Evolutionary conservation across 225 moss, liverwort and hornwort species (phyloP).

Genomic region (Bryum argenteum): DNA sequence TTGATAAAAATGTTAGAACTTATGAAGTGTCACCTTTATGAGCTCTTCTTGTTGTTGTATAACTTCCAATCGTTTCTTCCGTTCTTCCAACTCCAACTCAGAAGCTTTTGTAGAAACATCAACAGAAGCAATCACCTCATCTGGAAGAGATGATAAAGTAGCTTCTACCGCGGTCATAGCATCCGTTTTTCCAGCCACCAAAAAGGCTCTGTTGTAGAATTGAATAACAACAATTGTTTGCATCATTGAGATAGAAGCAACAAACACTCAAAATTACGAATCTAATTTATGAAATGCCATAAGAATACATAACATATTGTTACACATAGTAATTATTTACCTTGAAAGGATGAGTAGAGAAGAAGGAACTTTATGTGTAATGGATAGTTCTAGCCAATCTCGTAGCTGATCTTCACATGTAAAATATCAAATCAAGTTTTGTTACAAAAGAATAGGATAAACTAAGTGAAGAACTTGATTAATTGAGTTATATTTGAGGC

Average conservation of each 20-base stretch:
- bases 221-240: not conserved
- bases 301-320: not conserved
- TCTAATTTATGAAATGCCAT: not conserved
- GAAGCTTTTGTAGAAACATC: slow-evolving; percentile 38
- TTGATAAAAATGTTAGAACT: not conserved
- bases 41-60: slow-evolving; percentile 77
- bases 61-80: slow-evolving; percentile 62
- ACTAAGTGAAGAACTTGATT: not conserved
- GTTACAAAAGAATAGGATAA: not conserved
- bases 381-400: slow-evolving; percentile 81
- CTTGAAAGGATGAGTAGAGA: slow-evolving; percentile 84
- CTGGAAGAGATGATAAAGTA: slow-evolving; percentile 73
- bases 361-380: slow-evolving; percentile 68
- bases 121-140: slow-evolving; percentile 72
- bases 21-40: slow-evolving; percentile 46
- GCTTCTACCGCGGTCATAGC: slow-evolving; percentile 67
- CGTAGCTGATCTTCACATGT: slow-evolving; percentile 37
- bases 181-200: slow-evolving; percentile 61
- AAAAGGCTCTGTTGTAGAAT: slow-evolving; percentile 50
- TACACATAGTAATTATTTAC: slow-evolving; percentile 24
- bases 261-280: not conserved
- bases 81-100: slow-evolving; percentile 66
- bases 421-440: not conserved
- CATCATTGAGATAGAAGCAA: not conserved
- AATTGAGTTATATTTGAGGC: not conserved